These are phyloP conservation scores for Chenopodium quinoa DNA, from an alignment of 148 eudicot genomes.

Conservation along the genomic window DNA sequence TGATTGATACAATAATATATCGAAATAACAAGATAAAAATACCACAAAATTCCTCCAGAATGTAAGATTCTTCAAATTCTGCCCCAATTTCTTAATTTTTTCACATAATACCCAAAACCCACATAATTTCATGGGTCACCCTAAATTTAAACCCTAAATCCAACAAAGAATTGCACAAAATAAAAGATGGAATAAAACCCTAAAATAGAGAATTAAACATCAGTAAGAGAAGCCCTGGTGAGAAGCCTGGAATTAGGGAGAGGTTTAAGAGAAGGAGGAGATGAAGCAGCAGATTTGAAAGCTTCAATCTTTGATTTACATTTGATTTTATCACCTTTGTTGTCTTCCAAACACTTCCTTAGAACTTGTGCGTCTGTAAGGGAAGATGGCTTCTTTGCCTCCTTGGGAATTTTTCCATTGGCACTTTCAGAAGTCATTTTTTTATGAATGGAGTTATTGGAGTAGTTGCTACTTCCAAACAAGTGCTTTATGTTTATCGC, in stretches of 20 bases:
- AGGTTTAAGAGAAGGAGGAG: conserved; percentile 20
- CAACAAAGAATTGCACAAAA: not conserved
- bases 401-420: conserved; percentile 6
- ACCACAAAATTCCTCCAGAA: too few species aligned
- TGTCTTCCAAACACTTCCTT: conserved; percentile 46
- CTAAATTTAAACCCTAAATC: not conserved
- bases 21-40: too few species aligned
- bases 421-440: not conserved
- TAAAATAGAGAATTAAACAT: conserved; percentile 30
- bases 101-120: too few species aligned
- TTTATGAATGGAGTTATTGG: too few species aligned
- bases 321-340: conserved; percentile 44
- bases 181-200: not conserved
- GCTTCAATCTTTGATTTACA: conserved; percentile 42
- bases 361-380: conserved; percentile 24
- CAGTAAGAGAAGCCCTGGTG: conserved; percentile 46
- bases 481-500: too few species aligned
- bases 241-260: conserved; percentile 27
- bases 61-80: not conserved
- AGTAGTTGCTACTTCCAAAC: too few species aligned
- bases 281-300: conserved; percentile 31
- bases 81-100: not conserved
- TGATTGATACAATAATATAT: not conserved
- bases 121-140: not conserved
- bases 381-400: conserved; percentile 16